These are phyloP conservation scores for Cryptosporidium muris DNA, from an alignment of 169 alveolate genomes.

Conservation along the genomic window DNA sequence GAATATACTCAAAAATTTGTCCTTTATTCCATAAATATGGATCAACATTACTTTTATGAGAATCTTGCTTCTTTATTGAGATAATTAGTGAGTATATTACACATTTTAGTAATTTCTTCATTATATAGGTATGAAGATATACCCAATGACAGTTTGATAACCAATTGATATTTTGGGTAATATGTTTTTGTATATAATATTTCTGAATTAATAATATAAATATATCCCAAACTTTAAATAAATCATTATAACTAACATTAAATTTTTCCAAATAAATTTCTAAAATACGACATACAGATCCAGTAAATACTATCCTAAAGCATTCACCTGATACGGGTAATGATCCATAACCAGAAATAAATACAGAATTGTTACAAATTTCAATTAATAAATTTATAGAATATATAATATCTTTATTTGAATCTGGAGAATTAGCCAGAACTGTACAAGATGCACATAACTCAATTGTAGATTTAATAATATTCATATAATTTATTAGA, in stretches of 20 bases:
- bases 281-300: constrained; percentile 9
- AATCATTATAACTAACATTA: neutral
- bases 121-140: neutral
- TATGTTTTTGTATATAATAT: constrained; percentile 35
- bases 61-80: neutral
- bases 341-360: constrained; percentile 45
- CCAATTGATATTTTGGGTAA: constrained; percentile 53
- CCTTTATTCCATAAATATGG: neutral
- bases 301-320: constrained; percentile 29
- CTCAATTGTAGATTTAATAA: constrained; percentile 29
- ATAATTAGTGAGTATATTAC: neutral
- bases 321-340: constrained; percentile 42
- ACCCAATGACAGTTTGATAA: constrained; percentile 61
- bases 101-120: constrained; percentile 28
- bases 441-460: constrained; percentile 12
- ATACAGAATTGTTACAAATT: constrained; percentile 15
- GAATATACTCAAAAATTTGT: constrained; percentile 5
- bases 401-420: neutral
- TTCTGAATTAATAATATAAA: constrained; percentile 12
- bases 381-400: constrained; percentile 6
- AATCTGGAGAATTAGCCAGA: neutral
- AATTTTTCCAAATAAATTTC: neutral
- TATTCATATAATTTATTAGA: neutral
- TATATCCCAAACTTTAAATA: constrained; percentile 12
- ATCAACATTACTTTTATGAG: neutral